Evolutionary conservation across 768 basidiomycete species (phyloP), one percentile per base, ranked within the genome.

Genomic region (Russula abietina): DNA sequence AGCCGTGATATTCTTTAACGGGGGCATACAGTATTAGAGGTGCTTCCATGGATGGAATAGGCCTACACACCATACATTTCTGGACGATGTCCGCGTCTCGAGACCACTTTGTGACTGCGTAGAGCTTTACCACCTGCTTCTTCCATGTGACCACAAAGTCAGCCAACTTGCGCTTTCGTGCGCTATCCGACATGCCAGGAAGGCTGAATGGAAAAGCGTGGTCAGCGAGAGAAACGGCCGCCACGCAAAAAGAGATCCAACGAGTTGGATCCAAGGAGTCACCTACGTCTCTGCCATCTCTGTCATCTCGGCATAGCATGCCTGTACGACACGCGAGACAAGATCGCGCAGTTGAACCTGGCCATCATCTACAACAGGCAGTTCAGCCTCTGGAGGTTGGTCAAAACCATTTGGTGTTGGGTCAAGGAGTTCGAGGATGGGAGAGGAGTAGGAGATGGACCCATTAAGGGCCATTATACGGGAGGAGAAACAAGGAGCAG

Each of bases 131-230:
- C 38, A 93, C 83, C 69, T 96, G 93, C 69, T 93, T 89, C 74
- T 95, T 90, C 6, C 83, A 90, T 72, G 87, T 86, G n/a, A 93
- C 88, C 0, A 93, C 91, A 83, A 89, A 95, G 67, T 94, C 91
- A 2, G 90, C 90, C 36, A 95, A 75, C 19, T 81, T 84, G 39
- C 89, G 84, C 70, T 94, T 94, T 56, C 92, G 82, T 55, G 85
- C 87, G 24, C 75, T 75, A 69, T 93, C 90, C 16, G 89, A 90
- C 87, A 88, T 89, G 70, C 61, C 87, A 86, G 49, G 67, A 36
- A 67, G 65, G 14, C 67, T 67, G 36, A 17, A 36, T 43, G 33
- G 14, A 19, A 85, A 87, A n/a, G 14, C 11, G 26, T 22, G 14
- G 19, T 57, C 16, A 59, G 57, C 4, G 12, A 30, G 17, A 52